Evolutionary conservation across 2,329 filamentous ascomycete genomes (phyloP).

Genomic region (Xylaria sp.): DNA sequence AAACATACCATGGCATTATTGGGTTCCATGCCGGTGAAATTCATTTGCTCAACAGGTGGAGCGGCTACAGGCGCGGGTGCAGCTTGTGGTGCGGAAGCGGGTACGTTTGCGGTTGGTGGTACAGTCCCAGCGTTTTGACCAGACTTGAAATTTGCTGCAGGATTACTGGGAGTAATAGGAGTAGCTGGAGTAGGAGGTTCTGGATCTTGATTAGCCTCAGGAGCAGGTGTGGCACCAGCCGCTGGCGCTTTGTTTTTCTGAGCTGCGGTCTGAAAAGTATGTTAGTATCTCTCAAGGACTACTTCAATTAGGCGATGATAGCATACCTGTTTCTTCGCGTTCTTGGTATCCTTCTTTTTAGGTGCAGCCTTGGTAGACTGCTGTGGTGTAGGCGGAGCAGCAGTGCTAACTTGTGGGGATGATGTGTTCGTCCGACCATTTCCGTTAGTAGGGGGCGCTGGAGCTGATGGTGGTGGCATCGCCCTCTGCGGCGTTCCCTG

Average conservation of each 20-base stretch:
- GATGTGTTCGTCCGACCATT: slow-evolving; percentile 60
- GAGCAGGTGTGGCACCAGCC: slow-evolving; percentile 61
- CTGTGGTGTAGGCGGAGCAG: slow-evolving; percentile 77
- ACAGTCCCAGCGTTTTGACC: slow-evolving; percentile 50
- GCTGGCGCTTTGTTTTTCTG: slow-evolving; percentile 66
- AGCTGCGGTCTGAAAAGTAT: slow-evolving; percentile 53
- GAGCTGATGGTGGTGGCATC: slow-evolving; percentile 71
- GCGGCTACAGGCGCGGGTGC: slow-evolving; percentile 51
- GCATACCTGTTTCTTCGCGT: slow-evolving; percentile 70
- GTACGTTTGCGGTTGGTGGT: slow-evolving; percentile 49
- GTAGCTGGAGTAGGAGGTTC: slow-evolving; percentile 67
- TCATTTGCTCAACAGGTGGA: slow-evolving; percentile 55
- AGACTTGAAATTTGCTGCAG: slow-evolving; percentile 49
- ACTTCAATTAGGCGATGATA: not conserved
- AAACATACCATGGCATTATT: slow-evolving; percentile 50
- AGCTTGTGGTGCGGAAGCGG: slow-evolving; percentile 51
- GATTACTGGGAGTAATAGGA: slow-evolving; percentile 66
- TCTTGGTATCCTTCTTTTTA: slow-evolving; percentile 77
- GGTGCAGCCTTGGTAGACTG: slow-evolving; percentile 75
- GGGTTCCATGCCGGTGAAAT: slow-evolving; percentile 52
- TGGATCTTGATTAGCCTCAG: slow-evolving; percentile 60
- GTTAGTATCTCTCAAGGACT: slow-evolving; percentile 38
- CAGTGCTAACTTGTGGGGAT: slow-evolving; percentile 67
- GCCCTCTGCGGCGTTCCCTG: slow-evolving; percentile 74
- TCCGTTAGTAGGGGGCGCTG: slow-evolving; percentile 51